phyloP scores from a whole-genome alignment of 257 asterid genomes.

The Ajuga chamaepitys region DNA sequence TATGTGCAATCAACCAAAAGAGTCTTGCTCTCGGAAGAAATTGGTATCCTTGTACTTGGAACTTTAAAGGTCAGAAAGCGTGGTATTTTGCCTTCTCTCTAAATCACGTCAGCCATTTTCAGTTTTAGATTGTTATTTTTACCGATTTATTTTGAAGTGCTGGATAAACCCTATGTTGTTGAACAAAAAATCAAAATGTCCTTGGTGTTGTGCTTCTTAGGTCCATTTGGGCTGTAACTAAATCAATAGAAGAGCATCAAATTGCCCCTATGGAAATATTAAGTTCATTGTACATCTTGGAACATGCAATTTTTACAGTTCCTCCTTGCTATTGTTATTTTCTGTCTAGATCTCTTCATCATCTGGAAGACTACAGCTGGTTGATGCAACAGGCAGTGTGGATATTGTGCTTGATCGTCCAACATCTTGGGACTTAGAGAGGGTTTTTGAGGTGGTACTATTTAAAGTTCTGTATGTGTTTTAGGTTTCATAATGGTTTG shows the following conservation, averaged over 20 bases:
- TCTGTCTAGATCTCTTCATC: constrained; percentile 55
- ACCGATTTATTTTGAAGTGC: not conserved
- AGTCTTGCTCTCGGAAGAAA: constrained; percentile 40
- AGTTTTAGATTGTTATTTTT: constrained; percentile 5
- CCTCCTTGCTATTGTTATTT: constrained; percentile 17
- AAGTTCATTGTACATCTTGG: not conserved
- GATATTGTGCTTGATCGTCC: constrained; percentile 61
- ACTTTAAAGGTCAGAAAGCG: constrained; percentile 46
- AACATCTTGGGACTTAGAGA: constrained; percentile 38
- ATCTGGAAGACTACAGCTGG: constrained; percentile 83
- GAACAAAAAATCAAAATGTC: not conserved
- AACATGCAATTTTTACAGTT: not conserved
- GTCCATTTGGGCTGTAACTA: not conserved
- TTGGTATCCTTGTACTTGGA: constrained; percentile 65
- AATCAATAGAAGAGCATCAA: not conserved
- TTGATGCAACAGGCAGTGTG: constrained; percentile 82
- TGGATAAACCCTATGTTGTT: not conserved
- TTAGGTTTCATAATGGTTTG: not conserved
- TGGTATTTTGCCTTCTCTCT: constrained; percentile 1
- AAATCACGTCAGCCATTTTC: not conserved
- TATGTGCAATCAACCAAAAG: constrained; percentile 36
- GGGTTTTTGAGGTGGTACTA: constrained; percentile 58
- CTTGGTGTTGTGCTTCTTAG: not conserved
- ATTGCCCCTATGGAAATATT: not conserved
- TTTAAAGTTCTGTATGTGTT: constrained; percentile 8